These are phyloP conservation scores for Akanthomyces muscarius DNA, from an alignment of 2,329 filamentous ascomycete genomes.

Conservation along the genomic window DNA sequence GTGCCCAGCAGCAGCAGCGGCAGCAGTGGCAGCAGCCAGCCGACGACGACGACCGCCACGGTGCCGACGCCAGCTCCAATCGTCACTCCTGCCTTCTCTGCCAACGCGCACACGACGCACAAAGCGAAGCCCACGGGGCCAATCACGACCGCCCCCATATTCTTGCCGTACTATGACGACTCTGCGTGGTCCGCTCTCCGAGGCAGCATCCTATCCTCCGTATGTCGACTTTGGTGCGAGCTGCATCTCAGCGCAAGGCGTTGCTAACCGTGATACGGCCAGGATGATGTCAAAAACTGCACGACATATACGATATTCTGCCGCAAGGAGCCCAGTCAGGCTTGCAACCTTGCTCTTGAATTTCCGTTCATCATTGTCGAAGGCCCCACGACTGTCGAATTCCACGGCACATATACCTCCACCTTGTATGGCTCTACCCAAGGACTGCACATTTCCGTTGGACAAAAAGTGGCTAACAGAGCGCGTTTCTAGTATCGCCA, in stretches of 20 bases:
- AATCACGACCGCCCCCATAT: constrained; percentile 42
- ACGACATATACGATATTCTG: constrained; percentile 50
- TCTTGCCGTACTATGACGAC: constrained; percentile 39
- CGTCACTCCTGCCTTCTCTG: constrained; percentile 21
- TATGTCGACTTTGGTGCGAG: constrained; percentile 25
- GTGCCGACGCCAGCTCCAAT: constrained; percentile 9
- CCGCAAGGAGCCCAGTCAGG: constrained; percentile 35
- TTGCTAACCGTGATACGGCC: neutral
- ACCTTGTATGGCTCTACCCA: constrained; percentile 34
- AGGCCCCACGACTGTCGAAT: constrained; percentile 41
- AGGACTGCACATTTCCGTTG: neutral
- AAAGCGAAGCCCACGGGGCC: constrained; percentile 21
- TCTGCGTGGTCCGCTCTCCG: constrained; percentile 43
- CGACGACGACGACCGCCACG: constrained; percentile 17
- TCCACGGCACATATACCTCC: constrained; percentile 40
- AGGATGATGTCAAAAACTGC: constrained; percentile 34
- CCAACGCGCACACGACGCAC: constrained; percentile 7
- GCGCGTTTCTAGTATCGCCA: constrained; percentile 35
- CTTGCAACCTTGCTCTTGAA: constrained; percentile 42
- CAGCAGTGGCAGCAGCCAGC: neutral
- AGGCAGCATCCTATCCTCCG: constrained; percentile 43
- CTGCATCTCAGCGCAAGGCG: neutral
- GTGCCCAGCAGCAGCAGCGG: neutral
- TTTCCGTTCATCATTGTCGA: constrained; percentile 46
- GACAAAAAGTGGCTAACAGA: neutral